Percentiles rank a stretch among this genome's conserved stretches.
Evolutionary conservation across 2,329 filamentous ascomycete genomes (phyloP).

Genomic region (Didymellaceae sp.): DNA sequence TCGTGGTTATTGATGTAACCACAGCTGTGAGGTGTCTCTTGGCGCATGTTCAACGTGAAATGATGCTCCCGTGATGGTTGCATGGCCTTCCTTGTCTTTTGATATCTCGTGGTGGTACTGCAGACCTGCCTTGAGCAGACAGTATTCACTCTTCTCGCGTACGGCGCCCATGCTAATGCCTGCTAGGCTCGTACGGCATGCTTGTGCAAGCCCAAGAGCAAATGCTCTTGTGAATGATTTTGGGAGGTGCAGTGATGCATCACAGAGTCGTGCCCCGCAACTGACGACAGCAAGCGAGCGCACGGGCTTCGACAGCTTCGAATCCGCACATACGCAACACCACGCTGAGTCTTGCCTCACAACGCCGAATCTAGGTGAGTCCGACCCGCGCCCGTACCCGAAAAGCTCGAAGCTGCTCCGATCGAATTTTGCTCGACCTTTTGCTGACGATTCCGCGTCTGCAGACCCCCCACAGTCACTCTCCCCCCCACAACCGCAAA

Average conservation of each 20-base stretch:
- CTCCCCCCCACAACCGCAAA: constrained; percentile 44
- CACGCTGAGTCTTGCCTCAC: constrained; percentile 30
- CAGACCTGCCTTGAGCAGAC: not conserved
- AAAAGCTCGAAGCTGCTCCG: constrained; percentile 7
- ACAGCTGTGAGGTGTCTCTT: not conserved
- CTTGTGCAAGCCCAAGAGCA: too few species aligned
- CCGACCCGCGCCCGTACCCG: constrained; percentile 18
- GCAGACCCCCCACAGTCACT: constrained; percentile 31
- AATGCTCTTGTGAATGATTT: not conserved
- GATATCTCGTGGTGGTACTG: not conserved
- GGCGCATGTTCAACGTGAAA: not conserved
- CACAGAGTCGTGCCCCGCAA: constrained; percentile 14
- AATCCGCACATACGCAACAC: constrained; percentile 29
- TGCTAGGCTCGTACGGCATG: too few species aligned
- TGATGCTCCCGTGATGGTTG: not conserved
- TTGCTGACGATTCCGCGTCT: constrained; percentile 24
- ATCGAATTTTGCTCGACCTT: constrained; percentile 20
- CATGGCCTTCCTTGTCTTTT: not conserved
- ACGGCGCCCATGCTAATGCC: not conserved
- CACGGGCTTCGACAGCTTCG: constrained; percentile 21
- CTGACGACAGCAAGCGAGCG: constrained; percentile 20
- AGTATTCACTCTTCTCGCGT: too few species aligned
- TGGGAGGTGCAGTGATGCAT: not conserved
- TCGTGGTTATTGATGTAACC: not conserved
- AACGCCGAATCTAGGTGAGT: constrained; percentile 38